Conservation (phyloP, 2,329 filamentous ascomycete genomes). For the Colletotrichum paranaense region DNA sequence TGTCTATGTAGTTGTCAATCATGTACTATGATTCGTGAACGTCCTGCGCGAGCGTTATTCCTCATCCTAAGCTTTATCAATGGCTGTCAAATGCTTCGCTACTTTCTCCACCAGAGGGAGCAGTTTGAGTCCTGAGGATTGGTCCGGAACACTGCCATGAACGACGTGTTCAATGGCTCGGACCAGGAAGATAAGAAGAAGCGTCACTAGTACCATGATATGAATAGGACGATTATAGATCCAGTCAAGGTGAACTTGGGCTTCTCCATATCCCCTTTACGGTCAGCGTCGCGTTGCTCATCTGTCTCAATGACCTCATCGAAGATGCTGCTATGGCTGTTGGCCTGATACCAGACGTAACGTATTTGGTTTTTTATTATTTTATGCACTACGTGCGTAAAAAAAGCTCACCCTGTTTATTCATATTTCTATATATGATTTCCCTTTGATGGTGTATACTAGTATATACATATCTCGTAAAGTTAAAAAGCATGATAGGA, state of each 20-base stretch:
- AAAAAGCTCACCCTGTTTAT: no score
- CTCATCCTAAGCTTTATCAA: constrained; percentile 74
- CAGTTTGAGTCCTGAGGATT: constrained; percentile 66
- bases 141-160: constrained; percentile 44
- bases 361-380: no score
- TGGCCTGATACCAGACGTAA: constrained; percentile 71
- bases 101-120: constrained; percentile 77
- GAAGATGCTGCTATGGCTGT: constrained; percentile 72
- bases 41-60: background rate
- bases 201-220: constrained; percentile 70
- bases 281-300: constrained; percentile 67
- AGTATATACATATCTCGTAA: no score
- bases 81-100: constrained; percentile 75
- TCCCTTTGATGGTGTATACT: no score
- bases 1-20: constrained; percentile 45
- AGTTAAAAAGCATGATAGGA: no score
- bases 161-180: constrained; percentile 68
- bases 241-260: constrained; percentile 75
- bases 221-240: constrained; percentile 66
- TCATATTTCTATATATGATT: no score
- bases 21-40: no score
- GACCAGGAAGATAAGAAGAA: constrained; percentile 77
- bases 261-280: constrained; percentile 65
- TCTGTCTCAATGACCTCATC: constrained; percentile 63
- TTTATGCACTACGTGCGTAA: no score